phyloP scores from a whole-genome alignment of 441 rosid species.

The Rhodomyrtus psidioides region DNA sequence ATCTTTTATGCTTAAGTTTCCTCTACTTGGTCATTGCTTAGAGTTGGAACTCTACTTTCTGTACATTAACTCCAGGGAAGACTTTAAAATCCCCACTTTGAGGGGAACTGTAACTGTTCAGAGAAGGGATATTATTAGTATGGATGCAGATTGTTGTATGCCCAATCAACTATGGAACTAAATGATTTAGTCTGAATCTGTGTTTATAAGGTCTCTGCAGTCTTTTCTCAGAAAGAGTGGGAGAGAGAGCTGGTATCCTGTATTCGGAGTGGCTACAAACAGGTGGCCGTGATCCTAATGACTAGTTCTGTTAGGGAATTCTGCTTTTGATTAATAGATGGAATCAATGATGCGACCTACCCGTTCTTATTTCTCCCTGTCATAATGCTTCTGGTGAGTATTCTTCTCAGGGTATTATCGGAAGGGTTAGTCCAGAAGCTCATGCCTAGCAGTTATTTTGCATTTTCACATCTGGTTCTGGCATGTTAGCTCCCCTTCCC shows the following conservation, averaged over 20 bases:
- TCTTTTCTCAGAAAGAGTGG: background rate
- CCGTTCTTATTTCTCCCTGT: background rate
- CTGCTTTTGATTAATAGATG: background rate
- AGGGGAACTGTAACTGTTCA: background rate
- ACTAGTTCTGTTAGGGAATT: background rate
- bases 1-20: background rate
- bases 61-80: background rate
- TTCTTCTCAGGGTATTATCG: background rate
- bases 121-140: background rate
- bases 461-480: background rate
- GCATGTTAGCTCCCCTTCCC: background rate
- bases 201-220: background rate
- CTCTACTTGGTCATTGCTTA: background rate
- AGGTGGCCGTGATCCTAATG: background rate
- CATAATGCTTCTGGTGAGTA: background rate
- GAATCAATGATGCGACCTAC: background rate
- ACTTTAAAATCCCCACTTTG: background rate
- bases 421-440: background rate
- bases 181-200: background rate
- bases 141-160: background rate
- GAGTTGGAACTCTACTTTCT: background rate
- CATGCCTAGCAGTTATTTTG: background rate
- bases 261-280: background rate
- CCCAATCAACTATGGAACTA: background rate
- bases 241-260: background rate